phyloP scores from a whole-genome alignment of 768 basidiomycete species.

The Lentinula aciculospora region DNA sequence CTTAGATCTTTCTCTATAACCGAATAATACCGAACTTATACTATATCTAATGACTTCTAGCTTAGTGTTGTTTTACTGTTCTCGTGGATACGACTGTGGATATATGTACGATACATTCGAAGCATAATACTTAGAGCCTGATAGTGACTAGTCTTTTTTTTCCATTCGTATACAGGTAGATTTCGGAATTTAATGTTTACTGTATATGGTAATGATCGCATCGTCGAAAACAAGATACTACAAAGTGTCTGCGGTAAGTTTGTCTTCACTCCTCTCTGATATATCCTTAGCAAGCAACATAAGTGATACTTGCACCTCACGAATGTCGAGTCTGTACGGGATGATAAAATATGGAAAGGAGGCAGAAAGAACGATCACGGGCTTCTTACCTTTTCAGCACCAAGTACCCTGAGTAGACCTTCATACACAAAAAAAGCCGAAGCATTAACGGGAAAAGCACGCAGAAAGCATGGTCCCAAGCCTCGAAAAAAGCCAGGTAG shows the following conservation, averaged over 20 bases:
- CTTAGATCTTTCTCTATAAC: neutral
- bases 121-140: too few species aligned
- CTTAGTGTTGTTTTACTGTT: neutral
- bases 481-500: constrained; percentile 59
- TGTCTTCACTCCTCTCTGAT: too few species aligned
- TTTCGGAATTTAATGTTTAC: too few species aligned
- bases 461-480: constrained; percentile 57
- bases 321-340: constrained; percentile 37
- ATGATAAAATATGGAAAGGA: neutral
- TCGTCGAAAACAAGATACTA: neutral
- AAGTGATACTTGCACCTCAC: neutral
- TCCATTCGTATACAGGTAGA: too few species aligned
- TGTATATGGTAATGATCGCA: neutral
- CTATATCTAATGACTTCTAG: neutral
- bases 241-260: too few species aligned
- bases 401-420: constrained; percentile 57
- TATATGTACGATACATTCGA: neutral
- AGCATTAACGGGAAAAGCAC: constrained; percentile 78
- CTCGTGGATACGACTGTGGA: neutral
- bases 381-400: constrained; percentile 57
- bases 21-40: neutral
- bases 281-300: too few species aligned
- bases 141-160: too few species aligned
- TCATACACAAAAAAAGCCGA: constrained; percentile 78
- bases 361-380: neutral